Base-by-base conservation (phyloP, 306 rosid genomes). In the Cucurbita pepo region DNA sequence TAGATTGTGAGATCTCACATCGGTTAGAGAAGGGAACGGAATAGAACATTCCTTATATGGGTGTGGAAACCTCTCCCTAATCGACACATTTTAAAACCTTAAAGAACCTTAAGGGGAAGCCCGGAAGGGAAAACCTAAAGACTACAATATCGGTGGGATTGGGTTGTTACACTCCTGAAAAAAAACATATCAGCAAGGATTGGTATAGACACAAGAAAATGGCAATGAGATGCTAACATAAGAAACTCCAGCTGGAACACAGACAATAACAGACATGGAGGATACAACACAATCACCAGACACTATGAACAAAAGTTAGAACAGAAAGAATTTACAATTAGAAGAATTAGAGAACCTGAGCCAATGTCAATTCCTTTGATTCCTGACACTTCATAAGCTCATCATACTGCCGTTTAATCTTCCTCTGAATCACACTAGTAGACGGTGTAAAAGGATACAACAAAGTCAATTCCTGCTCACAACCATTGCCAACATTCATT, bases 401-500 rank as follows among this genome's bases (percentile, higher is more conserved):
- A 72, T 88, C 96, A 38, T 91, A 88, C 78, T 88, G 96, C 22
- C 76, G 88, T 82, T 91, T 91, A 80, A 91, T 91, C 85, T 80
- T 88, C 74, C 96, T 88, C 87, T 91, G 97, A 73, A 87, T 87
- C 58, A 83, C 81, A 77, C 96, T 88, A 60, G 87, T 84, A 0
- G 97, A 84, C 44, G 91, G 84, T 4, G 97, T 91, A 65, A 87
- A 87, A 73, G 97, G 96, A 78, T 85, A 91, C 7, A 85, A 72
- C 51, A 88, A 74, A 4, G 80, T 81, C 64, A 91, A 79, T 34
- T 87, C 88, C 62, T 79, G 77, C 54, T 79, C 78, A 47, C 53
- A 55, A 76, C 77, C 81, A 69, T 76, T 59, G 61, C 75, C 86
- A 57, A 40, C 45, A 56, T 47, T 73, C 79, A 37, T 60, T 79